Evolutionary conservation across 2,329 filamentous ascomycete species (phyloP), one percentile per base, ranked within the genome.

Genomic region (Exophiala mesophila): DNA sequence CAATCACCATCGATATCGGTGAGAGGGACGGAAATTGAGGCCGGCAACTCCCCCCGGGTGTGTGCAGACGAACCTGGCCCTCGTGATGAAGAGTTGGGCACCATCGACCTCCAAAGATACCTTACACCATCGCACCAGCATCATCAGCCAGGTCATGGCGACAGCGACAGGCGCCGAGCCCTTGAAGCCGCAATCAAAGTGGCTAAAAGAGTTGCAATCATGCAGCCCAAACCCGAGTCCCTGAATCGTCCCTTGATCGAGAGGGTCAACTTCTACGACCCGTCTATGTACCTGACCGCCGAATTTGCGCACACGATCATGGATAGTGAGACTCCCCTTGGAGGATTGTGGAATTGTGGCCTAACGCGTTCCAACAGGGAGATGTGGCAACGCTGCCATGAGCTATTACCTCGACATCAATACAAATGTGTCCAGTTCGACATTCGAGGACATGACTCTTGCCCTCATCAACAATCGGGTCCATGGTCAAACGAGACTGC

Each of bases 241-340:
- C 32, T 34, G 18, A 13, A 32, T 40, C 31, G 23, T 12, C 19
- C 32, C 18, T 17, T 34, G 18, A 13, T 36, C 36, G 28, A 24
- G 42, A 35, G 42, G 36, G 39, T 35, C 37, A 36, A 24, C 13
- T 40, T 31, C 39, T 41, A 37, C 37, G 6, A 32, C 10, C 17
- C 8, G 13, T 17, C 32, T 10, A 23, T 18, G 17, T 13, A 26
- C 16, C 32, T 18, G 32, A 28, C 24, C 24, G 24, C 24, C 24
- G 24, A 34, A 17, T 34, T 34, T 18, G 32, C 19, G n/a, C 32
- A 34, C 18, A 34, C 32, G 4, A 34, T 34, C 5, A 34, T 34
- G 32, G 32, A 34, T 18, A 34, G 32, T 34, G 19, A 15, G 4
- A 4, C 3, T 34, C n/a, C 10, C 12, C 5, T 5, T 15, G 5